Evolutionary conservation across 208 protist species (phyloP).

Genomic region (Endotrypanum monterogeii): DNA sequence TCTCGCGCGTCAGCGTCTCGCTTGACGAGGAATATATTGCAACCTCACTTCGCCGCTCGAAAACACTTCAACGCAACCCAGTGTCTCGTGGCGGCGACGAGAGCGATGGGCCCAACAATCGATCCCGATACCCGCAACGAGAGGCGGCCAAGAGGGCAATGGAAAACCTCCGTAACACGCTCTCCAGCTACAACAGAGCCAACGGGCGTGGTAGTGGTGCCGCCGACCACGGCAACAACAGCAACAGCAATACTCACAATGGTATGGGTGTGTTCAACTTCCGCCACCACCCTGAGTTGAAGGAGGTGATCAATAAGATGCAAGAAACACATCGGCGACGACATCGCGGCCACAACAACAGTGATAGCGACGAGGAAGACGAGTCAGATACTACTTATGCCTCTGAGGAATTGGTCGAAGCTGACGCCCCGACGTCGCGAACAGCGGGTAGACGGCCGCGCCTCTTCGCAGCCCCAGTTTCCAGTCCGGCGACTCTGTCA

Average conservation of each 20-base stretch:
- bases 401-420: background rate
- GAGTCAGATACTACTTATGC: background rate
- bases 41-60: constrained; percentile 16
- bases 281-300: constrained; percentile 41
- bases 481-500: background rate
- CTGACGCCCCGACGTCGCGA: no score
- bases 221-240: constrained; percentile 17
- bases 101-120: constrained; percentile 34
- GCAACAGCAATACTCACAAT: constrained; percentile 17
- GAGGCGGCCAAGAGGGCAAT: constrained; percentile 66
- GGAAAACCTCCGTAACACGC: constrained; percentile 45
- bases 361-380: background rate
- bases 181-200: constrained; percentile 24
- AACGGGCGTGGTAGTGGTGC: background rate
- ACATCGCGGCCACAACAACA: background rate
- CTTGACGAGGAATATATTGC: constrained; percentile 57
- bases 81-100: background rate
- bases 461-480: background rate
- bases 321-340: background rate
- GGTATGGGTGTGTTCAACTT: constrained; percentile 40
- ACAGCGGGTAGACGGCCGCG: background rate
- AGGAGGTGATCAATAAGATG: constrained; percentile 8
- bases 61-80: background rate
- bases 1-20: constrained; percentile 32
- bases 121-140: constrained; percentile 60